Percentiles rank a stretch among this genome's conserved stretches.
phyloP scores from a whole-genome alignment of 169 alveolate species.

The Eimeria tenella region DNA sequence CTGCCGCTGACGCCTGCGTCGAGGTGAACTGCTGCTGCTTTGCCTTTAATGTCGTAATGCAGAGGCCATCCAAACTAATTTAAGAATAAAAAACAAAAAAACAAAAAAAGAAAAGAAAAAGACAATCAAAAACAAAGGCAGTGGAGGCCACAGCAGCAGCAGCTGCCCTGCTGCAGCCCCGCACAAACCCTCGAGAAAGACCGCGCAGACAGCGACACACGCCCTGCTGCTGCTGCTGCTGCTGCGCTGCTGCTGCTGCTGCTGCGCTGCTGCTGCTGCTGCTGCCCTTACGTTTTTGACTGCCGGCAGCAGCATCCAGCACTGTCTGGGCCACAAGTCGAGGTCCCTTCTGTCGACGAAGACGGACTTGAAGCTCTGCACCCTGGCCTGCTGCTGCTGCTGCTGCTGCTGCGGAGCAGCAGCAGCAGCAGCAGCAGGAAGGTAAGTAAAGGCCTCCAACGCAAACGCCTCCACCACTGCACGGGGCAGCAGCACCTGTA shows the following conservation, averaged over 20 bases:
- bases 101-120: background rate
- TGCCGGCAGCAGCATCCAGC: conserved; percentile 59
- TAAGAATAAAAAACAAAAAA: background rate
- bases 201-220: background rate
- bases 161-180: too few species aligned
- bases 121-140: background rate
- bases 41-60: conserved; percentile 60
- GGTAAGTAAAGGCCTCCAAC: conserved; percentile 33
- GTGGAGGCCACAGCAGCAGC: background rate
- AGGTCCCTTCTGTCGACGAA: conserved; percentile 28
- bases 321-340: conserved; percentile 55
- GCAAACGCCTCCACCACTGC: conserved; percentile 57
- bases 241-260: conserved; percentile 1
- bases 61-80: conserved; percentile 69
- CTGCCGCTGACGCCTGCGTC: conserved; percentile 64
- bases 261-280: background rate
- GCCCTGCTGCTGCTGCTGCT: background rate
- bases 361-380: conserved; percentile 49
- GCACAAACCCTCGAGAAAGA: too few species aligned
- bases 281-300: background rate
- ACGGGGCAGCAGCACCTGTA: conserved; percentile 56
- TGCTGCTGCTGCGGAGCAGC: conserved; percentile 55
- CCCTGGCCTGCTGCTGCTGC: conserved; percentile 50
- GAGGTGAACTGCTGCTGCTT: conserved; percentile 58
- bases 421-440: background rate